Conservation (phyloP, 1,284 basidiomycete genomes). For the Rhizoctonia solani region DNA sequence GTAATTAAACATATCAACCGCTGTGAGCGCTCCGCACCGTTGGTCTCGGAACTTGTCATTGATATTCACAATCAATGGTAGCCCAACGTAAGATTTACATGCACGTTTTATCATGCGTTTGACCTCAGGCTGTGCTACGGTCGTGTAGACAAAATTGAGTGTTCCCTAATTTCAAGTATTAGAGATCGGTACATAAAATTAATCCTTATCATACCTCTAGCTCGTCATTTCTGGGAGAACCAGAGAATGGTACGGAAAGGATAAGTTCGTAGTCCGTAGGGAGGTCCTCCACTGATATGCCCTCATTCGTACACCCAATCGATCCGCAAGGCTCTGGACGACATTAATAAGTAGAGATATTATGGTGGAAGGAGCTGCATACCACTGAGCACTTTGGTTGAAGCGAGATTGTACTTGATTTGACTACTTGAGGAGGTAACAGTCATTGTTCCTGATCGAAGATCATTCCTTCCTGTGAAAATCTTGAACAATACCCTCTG, state of each 20-base stretch:
- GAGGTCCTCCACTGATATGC: conserved; percentile 1
- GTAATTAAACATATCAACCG: not conserved
- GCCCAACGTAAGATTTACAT: conserved; percentile 51
- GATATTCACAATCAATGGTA: conserved; percentile 83
- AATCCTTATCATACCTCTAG: not conserved
- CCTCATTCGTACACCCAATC: not conserved
- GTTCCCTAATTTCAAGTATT: not conserved
- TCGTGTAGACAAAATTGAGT: conserved; percentile 53
- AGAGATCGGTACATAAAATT: not conserved
- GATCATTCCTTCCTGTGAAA: conserved; percentile 65
- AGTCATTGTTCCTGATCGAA: conserved; percentile 42
- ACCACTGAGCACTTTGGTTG: conserved; percentile 21
- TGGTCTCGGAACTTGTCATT: conserved; percentile 82
- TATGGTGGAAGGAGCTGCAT: not conserved
- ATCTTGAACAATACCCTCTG: conserved; percentile 65
- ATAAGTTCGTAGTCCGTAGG: not conserved
- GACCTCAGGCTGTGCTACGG: conserved; percentile 56
- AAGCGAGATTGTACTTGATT: conserved; percentile 10
- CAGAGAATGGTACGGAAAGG: conserved; percentile 24
- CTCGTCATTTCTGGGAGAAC: conserved; percentile 25
- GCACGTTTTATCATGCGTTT: conserved; percentile 57
- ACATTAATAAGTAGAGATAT: not conserved
- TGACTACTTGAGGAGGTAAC: conserved; percentile 2
- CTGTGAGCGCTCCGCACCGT: conserved; percentile 49
- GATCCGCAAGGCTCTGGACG: not conserved